Evolutionary conservation across 768 basidiomycete genomes (phyloP).

Genomic region (Gloeophyllum trabeum): DNA sequence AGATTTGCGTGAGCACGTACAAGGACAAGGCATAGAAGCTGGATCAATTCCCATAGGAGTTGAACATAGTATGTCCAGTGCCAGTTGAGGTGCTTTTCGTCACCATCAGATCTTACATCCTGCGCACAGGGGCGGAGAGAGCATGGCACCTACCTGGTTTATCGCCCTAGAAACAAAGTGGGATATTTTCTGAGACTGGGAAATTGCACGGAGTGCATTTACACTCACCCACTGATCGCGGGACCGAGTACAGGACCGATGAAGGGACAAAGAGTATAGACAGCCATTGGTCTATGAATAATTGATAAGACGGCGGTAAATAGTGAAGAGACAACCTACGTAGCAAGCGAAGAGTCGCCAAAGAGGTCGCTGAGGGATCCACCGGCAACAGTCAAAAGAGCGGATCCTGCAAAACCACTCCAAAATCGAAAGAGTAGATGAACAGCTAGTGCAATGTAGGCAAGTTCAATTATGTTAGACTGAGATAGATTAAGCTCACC

Average conservation of each 20-base stretch:
- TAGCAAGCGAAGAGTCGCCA: slow-evolving; percentile 40
- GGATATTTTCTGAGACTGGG: no score
- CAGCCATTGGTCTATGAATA: slow-evolving; percentile 38
- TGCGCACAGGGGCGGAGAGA: no score
- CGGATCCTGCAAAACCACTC: slow-evolving; percentile 40
- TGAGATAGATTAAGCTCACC: slow-evolving; percentile 24
- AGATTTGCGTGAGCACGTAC: background rate
- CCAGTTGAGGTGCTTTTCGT: slow-evolving; percentile 42
- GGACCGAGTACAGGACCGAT: slow-evolving; percentile 48
- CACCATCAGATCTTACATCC: slow-evolving; percentile 4
- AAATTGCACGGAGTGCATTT: no score
- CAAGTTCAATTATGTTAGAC: slow-evolving; percentile 2
- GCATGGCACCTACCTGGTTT: no score
- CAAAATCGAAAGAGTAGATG: slow-evolving; percentile 55
- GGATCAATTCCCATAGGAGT: slow-evolving; percentile 54
- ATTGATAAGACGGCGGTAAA: slow-evolving; percentile 1
- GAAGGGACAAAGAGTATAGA: slow-evolving; percentile 44
- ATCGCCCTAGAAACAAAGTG: no score
- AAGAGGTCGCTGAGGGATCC: slow-evolving; percentile 52
- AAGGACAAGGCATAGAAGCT: slow-evolving; percentile 20
- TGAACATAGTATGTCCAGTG: slow-evolving; percentile 71
- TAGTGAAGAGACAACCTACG: slow-evolving; percentile 24
- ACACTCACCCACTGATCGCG: slow-evolving; percentile 41
- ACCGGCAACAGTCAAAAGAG: slow-evolving; percentile 55
- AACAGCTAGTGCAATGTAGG: slow-evolving; percentile 24